Base-by-base conservation (phyloP, 257 asterid genomes). In the Datura wrightii region DNA sequence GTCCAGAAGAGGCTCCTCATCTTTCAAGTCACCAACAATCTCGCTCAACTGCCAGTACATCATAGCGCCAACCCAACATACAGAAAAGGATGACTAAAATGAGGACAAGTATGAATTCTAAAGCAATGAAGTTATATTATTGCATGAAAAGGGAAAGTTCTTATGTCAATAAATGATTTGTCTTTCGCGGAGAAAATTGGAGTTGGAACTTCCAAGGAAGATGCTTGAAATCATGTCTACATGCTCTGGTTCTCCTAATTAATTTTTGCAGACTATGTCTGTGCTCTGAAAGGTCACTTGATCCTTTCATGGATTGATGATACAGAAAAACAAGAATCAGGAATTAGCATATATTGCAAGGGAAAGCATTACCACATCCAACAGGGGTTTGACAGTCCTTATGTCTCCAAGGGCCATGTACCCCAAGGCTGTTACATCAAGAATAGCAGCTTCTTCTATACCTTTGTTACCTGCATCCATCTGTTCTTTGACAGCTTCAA, bases 381-480 rank as follows among this genome's bases (percentile, higher is more conserved):
- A 86, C 72, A 92, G 72, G 55, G 97, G 86, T 52, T 69, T 88
- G 67, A 94, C 97, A 69, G 87, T 85, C 84, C 34, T 79, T 18
- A 90, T 76, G 89, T 92, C 94, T 74, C 97, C 95, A 83, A 96
- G 89, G 46, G 94, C 91, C 93, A 93, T 89, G 90, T 92, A 93
- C 39, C 98, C 98, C 88, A 96, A 86, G 46, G 97, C 97, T 67
- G 92, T 82, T 70, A 92, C 95, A 91, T 96, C 98, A 80, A 96
- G 98, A 89, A 86, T 87, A 41, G 98, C 95, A 86, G 98, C 99
- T 87, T 93, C 97, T 90, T 93, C 95, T 65, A 92, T 90, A 80
- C 97, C 92, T 82, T 65, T 89, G 83, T 86, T 82, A 69, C 97
- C 99, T 54, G 91, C 87, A 86, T 91, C 93, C 85, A 95, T 84